Conservation (phyloP, 2,329 filamentous ascomycete species). For the Claviceps sp. region DNA sequence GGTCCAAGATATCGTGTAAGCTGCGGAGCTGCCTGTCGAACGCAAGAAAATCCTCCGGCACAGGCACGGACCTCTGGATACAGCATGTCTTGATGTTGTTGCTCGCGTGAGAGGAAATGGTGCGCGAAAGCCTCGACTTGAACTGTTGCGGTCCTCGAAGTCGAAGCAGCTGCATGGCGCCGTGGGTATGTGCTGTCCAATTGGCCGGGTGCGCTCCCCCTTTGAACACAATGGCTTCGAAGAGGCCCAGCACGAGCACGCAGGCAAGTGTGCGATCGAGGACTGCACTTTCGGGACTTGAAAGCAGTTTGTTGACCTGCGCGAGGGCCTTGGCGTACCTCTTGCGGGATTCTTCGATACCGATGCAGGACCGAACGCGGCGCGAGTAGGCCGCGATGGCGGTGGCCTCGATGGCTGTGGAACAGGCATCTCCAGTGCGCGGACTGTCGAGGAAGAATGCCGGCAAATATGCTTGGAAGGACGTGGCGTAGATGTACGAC, state of each 20-base stretch:
- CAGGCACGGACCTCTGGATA: conserved; percentile 11
- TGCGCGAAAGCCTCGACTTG: conserved; percentile 8
- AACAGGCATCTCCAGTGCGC: conserved; percentile 8
- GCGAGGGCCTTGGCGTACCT: conserved; percentile 11
- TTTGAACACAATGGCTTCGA: conserved; percentile 15
- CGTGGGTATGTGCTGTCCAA: conserved; percentile 14
- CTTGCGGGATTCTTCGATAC: conserved; percentile 10
- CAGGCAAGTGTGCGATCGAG: conserved; percentile 14
- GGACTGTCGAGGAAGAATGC: conserved; percentile 6
- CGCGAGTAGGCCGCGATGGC: conserved; percentile 13
- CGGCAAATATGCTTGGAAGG: conserved; percentile 13
- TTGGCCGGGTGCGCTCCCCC: conserved; percentile 11
- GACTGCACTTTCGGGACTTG: conserved; percentile 9
- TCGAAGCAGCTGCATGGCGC: conserved; percentile 14
- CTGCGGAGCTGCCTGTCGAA: conserved; percentile 6
- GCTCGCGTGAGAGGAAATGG: conserved; percentile 13
- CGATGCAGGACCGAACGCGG: conserved; percentile 4
- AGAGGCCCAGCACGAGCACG: conserved; percentile 15
- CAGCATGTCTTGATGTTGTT: conserved; percentile 16
- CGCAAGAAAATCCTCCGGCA: conserved; percentile 11
- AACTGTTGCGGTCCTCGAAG: conserved; percentile 13
- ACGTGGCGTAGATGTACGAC: conserved; percentile 13
- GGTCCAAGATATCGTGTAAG: conserved; percentile 2
- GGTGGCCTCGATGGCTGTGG: conserved; percentile 11
- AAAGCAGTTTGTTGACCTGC: conserved; percentile 9